Evolutionary conservation across 2,329 filamentous ascomycete genomes (phyloP).

Genomic region (Huntiella abstrusa): DNA sequence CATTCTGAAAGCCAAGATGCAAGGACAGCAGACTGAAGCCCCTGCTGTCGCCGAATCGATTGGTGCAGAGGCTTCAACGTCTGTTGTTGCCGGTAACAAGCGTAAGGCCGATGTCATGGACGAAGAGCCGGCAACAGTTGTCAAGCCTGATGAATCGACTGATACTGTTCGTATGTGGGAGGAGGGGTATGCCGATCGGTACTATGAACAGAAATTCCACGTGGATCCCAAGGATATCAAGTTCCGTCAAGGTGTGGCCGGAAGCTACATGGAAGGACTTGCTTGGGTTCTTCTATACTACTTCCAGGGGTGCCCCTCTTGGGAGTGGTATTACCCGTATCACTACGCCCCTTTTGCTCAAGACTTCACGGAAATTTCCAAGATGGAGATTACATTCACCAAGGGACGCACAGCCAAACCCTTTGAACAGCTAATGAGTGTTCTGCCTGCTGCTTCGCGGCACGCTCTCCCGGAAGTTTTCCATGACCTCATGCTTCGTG

Average conservation of each 20-base stretch:
- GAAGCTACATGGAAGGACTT: slow-evolving; percentile 83
- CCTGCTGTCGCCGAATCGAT: neutral
- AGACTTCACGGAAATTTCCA: slow-evolving; percentile 70
- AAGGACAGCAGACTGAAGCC: slow-evolving; percentile 20
- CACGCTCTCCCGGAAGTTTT: slow-evolving; percentile 80
- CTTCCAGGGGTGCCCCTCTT: slow-evolving; percentile 93
- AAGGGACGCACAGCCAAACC: slow-evolving; percentile 74
- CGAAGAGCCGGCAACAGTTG: slow-evolving; percentile 39
- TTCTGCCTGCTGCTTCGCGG: slow-evolving; percentile 80
- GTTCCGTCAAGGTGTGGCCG: slow-evolving; percentile 76
- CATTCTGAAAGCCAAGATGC: slow-evolving; percentile 62
- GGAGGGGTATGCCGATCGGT: slow-evolving; percentile 81
- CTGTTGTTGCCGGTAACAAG: slow-evolving; percentile 30
- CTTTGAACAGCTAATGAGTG: slow-evolving; percentile 96
- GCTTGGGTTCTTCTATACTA: slow-evolving; percentile 95
- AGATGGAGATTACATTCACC: slow-evolving; percentile 64
- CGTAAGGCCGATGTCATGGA: slow-evolving; percentile 59
- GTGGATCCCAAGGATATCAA: slow-evolving; percentile 62
- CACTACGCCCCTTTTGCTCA: slow-evolving; percentile 96
- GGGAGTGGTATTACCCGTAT: slow-evolving; percentile 98
- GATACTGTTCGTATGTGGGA: slow-evolving; percentile 90
- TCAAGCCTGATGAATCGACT: slow-evolving; percentile 39
- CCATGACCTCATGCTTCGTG: slow-evolving; percentile 73
- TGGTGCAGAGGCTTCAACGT: neutral
- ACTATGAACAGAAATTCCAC: slow-evolving; percentile 93